Percentiles rank a stretch among this genome's conserved stretches.
These are phyloP conservation scores for Nicotiana knightiana DNA, from an alignment of 257 asterid species.

Conservation along the genomic window DNA sequence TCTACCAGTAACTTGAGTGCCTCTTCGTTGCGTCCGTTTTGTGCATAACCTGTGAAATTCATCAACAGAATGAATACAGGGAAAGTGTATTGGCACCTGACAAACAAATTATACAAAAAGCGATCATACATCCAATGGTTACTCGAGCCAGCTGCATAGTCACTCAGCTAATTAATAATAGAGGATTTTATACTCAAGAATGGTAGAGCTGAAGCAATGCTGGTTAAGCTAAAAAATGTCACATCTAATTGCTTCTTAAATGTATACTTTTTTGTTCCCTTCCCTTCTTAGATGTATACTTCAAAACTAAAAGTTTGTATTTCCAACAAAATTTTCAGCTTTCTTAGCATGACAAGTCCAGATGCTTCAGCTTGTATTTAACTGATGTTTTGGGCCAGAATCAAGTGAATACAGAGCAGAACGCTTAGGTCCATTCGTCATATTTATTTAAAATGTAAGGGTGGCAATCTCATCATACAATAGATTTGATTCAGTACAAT, in stretches of 20 bases:
- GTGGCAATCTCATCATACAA: background rate
- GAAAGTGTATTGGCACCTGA: background rate
- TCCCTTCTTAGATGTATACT: background rate
- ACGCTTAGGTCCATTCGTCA: background rate
- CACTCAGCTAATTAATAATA: background rate
- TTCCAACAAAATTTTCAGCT: background rate
- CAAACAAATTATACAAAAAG: background rate
- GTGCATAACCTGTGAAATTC: constrained; percentile 14
- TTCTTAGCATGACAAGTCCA: background rate
- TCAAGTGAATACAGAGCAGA: background rate
- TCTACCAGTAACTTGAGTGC: constrained; percentile 7
- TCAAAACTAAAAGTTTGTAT: background rate
- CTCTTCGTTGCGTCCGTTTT: constrained; percentile 7
- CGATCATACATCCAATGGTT: background rate
- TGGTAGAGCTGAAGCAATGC: background rate
- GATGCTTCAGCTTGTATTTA: background rate
- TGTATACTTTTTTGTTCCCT: too few relatives aligned
- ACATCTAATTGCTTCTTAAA: background rate
- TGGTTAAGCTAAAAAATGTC: background rate
- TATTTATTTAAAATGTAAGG: background rate
- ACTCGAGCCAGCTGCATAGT: background rate
- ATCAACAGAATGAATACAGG: background rate
- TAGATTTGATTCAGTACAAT: background rate
- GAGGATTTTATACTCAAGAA: background rate
- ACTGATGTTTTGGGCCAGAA: background rate